Evolutionary conservation across 306 rosid species (phyloP), one percentile per base, ranked within the genome.

Genomic region (Carpinus viminea): DNA sequence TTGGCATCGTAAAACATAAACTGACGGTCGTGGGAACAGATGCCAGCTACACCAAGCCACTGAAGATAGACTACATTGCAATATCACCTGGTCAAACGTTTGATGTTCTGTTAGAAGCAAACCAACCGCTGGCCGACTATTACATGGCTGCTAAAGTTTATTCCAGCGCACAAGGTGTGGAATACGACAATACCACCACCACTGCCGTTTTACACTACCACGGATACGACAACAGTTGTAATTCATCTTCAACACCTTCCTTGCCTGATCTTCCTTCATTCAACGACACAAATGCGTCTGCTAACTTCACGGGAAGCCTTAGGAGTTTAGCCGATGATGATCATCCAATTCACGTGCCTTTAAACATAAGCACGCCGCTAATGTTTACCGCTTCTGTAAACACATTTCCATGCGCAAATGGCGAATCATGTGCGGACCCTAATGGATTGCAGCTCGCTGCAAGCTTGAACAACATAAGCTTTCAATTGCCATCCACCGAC

Each of bases 391-490:
- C 72, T 2, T 89, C 96, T 0, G 4, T 91, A 36, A 89, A 89
- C 61, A 26, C 78, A 66, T 61, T 84, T 1, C 87, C 90, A 5
- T 88, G 95, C 72, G n/a, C 56, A 0, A 62, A 51, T 43, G 26
- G 26, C 26, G 60, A 69, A 3, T 57, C 80, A 1, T 88, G 88
- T 24, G 26, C 26, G 26, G 26, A 1, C 26, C 26, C 26, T 24
- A 24, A 24, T 43, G 74, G 82, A 1, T 41, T 73, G 74, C 52
- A 80, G 0, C 50, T 91, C 16, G 70, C 89, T 0, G 86, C 93
- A 0, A 91, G 93, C 73, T 56, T 91, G 87, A 91, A 89, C 80
- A 91, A 89, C 80, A 68, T 87, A 18, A 90, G 91, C 91, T 90
- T 88, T 43, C 70, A 76, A 34, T 72, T 80, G 7, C 77, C 80